These are phyloP conservation scores for Aechmea fasciata DNA, from an alignment of 176 grass and related monocot genomes.

Conservation along the genomic window DNA sequence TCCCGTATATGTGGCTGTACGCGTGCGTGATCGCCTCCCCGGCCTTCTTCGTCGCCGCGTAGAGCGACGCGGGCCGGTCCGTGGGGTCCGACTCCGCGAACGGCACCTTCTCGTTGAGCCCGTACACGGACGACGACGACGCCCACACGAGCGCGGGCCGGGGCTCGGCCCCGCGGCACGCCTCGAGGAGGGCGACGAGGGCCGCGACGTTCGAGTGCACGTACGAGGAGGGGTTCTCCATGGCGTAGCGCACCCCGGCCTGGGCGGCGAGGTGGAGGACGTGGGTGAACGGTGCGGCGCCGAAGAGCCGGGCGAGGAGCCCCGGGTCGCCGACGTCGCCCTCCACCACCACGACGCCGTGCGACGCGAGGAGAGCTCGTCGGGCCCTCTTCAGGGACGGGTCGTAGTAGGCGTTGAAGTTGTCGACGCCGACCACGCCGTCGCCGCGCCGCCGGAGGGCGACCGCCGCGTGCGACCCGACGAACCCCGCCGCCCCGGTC, in stretches of 20 bases:
- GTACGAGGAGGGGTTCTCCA: constrained; percentile 63
- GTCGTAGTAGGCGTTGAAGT: constrained; percentile 69
- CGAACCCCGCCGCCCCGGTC: constrained; percentile 59
- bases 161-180: constrained; percentile 56
- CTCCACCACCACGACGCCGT: constrained; percentile 50
- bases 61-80: constrained; percentile 62
- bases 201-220: constrained; percentile 62
- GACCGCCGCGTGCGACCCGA: constrained; percentile 42
- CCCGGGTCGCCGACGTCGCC: constrained; percentile 61
- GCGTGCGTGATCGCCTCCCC: constrained; percentile 75
- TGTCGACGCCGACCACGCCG: constrained; percentile 60
- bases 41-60: constrained; percentile 78
- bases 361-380: constrained; percentile 30
- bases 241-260: constrained; percentile 69
- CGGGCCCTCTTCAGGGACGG: constrained; percentile 65
- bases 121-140: constrained; percentile 67
- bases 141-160: constrained; percentile 72
- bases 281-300: constrained; percentile 54
- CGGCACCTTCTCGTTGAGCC: constrained; percentile 44
- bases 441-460: constrained; percentile 51
- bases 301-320: constrained; percentile 55
- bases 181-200: constrained; percentile 51
- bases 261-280: constrained; percentile 76
- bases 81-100: constrained; percentile 74
- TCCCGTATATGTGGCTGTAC: constrained; percentile 81